Percentiles rank a stretch among this genome's conserved stretches.
phyloP scores from a whole-genome alignment of 1,139 yeast species.

The Chernovozyma sophiae-reginae region DNA sequence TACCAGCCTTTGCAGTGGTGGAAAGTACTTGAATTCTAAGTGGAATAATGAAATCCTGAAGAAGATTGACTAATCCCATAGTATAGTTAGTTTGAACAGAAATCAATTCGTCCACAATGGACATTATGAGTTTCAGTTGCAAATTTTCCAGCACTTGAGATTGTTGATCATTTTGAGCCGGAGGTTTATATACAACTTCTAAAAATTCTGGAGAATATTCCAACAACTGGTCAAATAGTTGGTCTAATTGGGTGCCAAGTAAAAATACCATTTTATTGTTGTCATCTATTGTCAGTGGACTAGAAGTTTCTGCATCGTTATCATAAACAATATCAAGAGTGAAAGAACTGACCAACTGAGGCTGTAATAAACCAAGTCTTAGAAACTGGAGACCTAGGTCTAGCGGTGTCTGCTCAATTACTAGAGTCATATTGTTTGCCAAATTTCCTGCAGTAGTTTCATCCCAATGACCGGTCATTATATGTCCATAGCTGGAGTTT shows the following conservation, averaged over 20 bases:
- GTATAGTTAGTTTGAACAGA: slow-evolving; percentile 72
- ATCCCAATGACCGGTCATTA: slow-evolving; percentile 43
- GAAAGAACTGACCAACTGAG: slow-evolving; percentile 50
- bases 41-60: slow-evolving; percentile 78
- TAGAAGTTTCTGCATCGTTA: slow-evolving; percentile 9
- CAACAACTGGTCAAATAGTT: slow-evolving; percentile 79
- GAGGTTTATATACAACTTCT: slow-evolving; percentile 60
- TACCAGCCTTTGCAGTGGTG: slow-evolving; percentile 44
- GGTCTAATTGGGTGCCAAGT: slow-evolving; percentile 83
- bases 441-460: slow-evolving; percentile 77
- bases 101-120: slow-evolving; percentile 64
- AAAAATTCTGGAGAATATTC: slow-evolving; percentile 91
- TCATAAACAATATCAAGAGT: slow-evolving; percentile 75
- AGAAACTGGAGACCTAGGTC: slow-evolving; percentile 52
- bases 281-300: slow-evolving; percentile 38
- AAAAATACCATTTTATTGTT: slow-evolving; percentile 72
- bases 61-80: slow-evolving; percentile 61
- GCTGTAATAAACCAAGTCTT: slow-evolving; percentile 56
- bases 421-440: slow-evolving; percentile 57
- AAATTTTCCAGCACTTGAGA: slow-evolving; percentile 13
- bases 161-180: slow-evolving; percentile 18
- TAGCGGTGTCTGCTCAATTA: slow-evolving; percentile 47
- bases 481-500: slow-evolving; percentile 13
- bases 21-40: slow-evolving; percentile 64
- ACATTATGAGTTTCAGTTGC: slow-evolving; percentile 19